A percentile compares a stretch with the other conserved stretches of the same genome.
phyloP scores from a whole-genome alignment of 2,329 filamentous ascomycete genomes.

The Calonectria ilicicola region DNA sequence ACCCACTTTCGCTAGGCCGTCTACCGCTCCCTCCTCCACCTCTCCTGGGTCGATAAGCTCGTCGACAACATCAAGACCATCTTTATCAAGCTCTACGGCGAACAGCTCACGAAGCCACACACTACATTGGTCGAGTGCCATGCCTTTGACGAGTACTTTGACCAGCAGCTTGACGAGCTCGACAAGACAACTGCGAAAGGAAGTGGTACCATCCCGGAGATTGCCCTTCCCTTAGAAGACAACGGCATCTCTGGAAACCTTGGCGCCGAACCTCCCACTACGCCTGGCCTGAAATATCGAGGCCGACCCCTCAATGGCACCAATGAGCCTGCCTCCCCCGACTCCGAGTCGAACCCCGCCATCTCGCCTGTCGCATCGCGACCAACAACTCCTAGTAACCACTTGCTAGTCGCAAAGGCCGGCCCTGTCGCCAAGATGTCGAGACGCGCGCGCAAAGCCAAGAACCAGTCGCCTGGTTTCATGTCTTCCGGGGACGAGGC shows the following conservation, averaged over 20 bases:
- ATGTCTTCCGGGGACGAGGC: constrained; percentile 88
- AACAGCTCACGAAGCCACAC: constrained; percentile 85
- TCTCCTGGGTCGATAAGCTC: constrained; percentile 97
- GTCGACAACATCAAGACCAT: constrained; percentile 95
- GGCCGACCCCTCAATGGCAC: constrained; percentile 50
- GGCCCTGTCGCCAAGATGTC: constrained; percentile 83
- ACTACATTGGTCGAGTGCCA: constrained; percentile 82
- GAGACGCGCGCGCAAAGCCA: constrained; percentile 78
- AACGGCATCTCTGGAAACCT: constrained; percentile 46
- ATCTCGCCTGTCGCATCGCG: constrained; percentile 82
- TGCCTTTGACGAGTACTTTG: constrained; percentile 92
- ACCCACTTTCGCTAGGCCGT: constrained; percentile 75
- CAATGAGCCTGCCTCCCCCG: constrained; percentile 65
- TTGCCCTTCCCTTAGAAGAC: constrained; percentile 47
- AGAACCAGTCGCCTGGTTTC: constrained; percentile 74
- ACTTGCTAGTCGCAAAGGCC: constrained; percentile 77
- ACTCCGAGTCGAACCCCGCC: constrained; percentile 78
- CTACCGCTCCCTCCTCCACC: constrained; percentile 93
- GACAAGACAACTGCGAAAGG: constrained; percentile 66
- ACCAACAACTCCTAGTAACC: constrained; percentile 78
- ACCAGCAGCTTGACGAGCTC: constrained; percentile 89
- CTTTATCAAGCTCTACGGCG: constrained; percentile 90
- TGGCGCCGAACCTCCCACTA: constrained; percentile 38
- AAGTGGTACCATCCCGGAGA: constrained; percentile 39
- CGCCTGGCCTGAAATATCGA: constrained; percentile 56